phyloP scores from a whole-genome alignment of 306 rosid genomes.

The Rubus idaeus region DNA sequence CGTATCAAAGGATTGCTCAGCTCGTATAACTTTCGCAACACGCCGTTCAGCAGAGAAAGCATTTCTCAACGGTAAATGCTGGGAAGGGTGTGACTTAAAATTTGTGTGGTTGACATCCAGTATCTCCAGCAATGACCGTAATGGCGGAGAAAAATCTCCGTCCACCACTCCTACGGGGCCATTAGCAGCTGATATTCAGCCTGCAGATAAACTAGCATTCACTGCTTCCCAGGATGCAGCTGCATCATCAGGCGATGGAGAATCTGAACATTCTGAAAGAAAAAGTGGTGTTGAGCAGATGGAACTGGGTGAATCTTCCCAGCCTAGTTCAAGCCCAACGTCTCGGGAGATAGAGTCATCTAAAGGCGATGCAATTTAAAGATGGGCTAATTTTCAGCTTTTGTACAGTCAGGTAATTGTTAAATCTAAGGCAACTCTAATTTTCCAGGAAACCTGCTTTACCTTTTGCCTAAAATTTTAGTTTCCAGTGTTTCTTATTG shows the following conservation, averaged over 20 bases:
- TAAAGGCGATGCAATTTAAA: constrained; percentile 42
- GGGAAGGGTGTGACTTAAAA: constrained; percentile 66
- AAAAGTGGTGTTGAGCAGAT: constrained; percentile 31
- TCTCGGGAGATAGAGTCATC: constrained; percentile 52
- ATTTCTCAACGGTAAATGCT: constrained; percentile 62
- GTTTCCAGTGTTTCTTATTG: constrained; percentile 41
- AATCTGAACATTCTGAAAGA: constrained; percentile 36
- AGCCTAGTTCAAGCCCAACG: constrained; percentile 30
- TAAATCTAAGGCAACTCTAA: constrained; percentile 45
- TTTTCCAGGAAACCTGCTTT: constrained; percentile 46
- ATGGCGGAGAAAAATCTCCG: constrained; percentile 47
- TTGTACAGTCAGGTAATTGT: constrained; percentile 88
- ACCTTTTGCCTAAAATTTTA: constrained; percentile 41
- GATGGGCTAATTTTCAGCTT: constrained; percentile 47
- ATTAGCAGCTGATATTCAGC: constrained; percentile 33
- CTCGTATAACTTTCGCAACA: constrained; percentile 48
- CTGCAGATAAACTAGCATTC: constrained; percentile 34
- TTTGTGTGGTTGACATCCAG: constrained; percentile 60
- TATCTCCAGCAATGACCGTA: constrained; percentile 38
- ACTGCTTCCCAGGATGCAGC: constrained; percentile 34
- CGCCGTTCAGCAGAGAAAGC: constrained; percentile 80
- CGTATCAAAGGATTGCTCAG: constrained; percentile 36
- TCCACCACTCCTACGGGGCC: constrained; percentile 48
- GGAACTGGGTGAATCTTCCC: constrained; percentile 47
- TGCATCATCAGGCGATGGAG: constrained; percentile 44